Conservation (phyloP, 1,139 yeast species). For the Yamadazyma sp. region DNA sequence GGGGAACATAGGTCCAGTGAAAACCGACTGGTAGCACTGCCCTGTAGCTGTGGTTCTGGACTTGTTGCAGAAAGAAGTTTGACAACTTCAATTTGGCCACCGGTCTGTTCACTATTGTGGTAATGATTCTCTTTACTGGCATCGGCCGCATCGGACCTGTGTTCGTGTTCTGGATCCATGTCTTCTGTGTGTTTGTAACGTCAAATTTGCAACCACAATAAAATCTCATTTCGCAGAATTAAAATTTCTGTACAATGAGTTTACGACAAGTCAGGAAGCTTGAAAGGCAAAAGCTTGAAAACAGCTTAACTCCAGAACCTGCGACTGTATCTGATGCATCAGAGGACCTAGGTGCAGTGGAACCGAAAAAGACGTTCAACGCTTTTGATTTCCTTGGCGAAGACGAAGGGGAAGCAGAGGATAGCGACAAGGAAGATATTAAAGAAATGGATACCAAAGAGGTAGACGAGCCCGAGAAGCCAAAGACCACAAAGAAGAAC, state of each 20-base stretch:
- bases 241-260: constrained; percentile 42
- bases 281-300: constrained; percentile 42
- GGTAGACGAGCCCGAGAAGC: constrained; percentile 37
- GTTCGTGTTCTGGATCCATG: too few relatives aligned
- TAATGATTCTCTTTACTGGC: too few relatives aligned
- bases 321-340: constrained; percentile 8
- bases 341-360: constrained; percentile 15
- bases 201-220: constrained; percentile 14
- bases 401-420: constrained; percentile 19
- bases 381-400: constrained; percentile 54
- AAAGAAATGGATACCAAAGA: constrained; percentile 6
- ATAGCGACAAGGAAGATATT: neutral
- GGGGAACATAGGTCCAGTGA: constrained; percentile 23
- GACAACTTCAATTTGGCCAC: too few relatives aligned
- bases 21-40: constrained; percentile 1
- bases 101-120: too few relatives aligned
- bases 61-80: too few relatives aligned
- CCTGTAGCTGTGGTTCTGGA: neutral
- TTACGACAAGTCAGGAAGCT: constrained; percentile 63
- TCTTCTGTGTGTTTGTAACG: too few relatives aligned
- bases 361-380: constrained; percentile 34
- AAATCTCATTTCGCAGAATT: neutral
- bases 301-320: constrained; percentile 6
- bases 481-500: constrained; percentile 14
- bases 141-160: too few relatives aligned